phyloP scores from a whole-genome alignment of 148 eudicot genomes.

The Nepenthes gracilis region DNA sequence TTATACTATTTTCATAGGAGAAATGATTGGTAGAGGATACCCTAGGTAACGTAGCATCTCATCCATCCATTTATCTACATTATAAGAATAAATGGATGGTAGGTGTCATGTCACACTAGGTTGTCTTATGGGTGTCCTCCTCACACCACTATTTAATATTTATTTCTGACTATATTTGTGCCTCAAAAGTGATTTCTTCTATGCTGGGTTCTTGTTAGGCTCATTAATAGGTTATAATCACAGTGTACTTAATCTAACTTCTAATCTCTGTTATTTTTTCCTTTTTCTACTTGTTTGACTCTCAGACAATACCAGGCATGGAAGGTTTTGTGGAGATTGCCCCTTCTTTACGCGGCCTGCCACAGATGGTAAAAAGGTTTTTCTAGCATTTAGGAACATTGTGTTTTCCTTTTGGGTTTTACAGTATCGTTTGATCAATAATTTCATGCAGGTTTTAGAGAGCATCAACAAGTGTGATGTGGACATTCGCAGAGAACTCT shows the following conservation, averaged over 20 bases:
- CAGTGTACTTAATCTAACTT: neutral
- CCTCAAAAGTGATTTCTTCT: no score
- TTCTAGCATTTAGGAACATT: neutral
- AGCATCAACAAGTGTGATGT: conserved; percentile 95
- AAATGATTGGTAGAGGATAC: no score
- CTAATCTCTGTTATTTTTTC: neutral
- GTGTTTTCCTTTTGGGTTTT: conserved; percentile 3
- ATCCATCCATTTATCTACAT: no score
- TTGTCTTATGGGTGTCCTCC: no score
- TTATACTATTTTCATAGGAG: no score
- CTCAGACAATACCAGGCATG: conserved; percentile 92
- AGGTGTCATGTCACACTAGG: no score
- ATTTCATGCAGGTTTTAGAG: conserved; percentile 63
- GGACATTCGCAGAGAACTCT: conserved; percentile 91
- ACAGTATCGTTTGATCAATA: conserved; percentile 1
- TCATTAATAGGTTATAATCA: no score
- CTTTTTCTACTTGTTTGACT: neutral
- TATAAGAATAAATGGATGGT: no score
- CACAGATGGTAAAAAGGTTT: conserved; percentile 59
- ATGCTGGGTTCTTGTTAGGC: no score
- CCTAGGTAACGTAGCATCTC: no score
- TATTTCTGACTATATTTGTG: no score
- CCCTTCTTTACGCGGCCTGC: conserved; percentile 74
- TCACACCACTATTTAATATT: no score
- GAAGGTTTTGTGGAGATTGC: conserved; percentile 53